These are phyloP conservation scores for Pythium graminicola DNA, from an alignment of 352 stramenopile species.

Conservation along the genomic window DNA sequence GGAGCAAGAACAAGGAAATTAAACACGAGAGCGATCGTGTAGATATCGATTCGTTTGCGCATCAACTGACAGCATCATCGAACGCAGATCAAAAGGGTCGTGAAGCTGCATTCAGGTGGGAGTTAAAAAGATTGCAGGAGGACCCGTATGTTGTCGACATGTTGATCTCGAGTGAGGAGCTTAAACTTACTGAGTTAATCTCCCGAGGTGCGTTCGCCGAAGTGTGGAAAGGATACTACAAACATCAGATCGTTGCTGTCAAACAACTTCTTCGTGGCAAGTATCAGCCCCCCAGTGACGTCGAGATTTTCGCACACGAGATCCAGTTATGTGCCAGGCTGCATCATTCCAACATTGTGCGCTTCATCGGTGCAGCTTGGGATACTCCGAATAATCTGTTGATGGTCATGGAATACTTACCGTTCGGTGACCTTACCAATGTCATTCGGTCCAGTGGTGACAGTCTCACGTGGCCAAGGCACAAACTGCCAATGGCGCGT, in stretches of 20 bases:
- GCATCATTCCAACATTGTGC: conserved; percentile 35
- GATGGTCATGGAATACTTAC: conserved; percentile 28
- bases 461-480: conserved; percentile 12
- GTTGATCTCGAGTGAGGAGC: too few relatives aligned
- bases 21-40: too few relatives aligned
- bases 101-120: too few relatives aligned
- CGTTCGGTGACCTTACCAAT: conserved; percentile 22
- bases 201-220: conserved; percentile 43
- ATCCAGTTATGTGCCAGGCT: conserved; percentile 35
- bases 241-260: conserved; percentile 34
- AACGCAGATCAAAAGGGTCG: too few relatives aligned
- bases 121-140: too few relatives aligned
- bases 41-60: too few relatives aligned
- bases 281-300: not conserved
- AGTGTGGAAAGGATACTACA: conserved; percentile 37
- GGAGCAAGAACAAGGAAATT: too few relatives aligned
- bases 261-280: conserved; percentile 35
- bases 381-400: conserved; percentile 22
- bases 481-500: conserved; percentile 24
- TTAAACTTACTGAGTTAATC: conserved; percentile 31
- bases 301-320: conserved; percentile 22
- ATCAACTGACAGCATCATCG: too few relatives aligned
- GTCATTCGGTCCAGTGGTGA: not conserved
- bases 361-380: conserved; percentile 35
- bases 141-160: too few relatives aligned